These are phyloP conservation scores for Chernovozyma aurita DNA, from an alignment of 1,139 yeast genomes.

Conservation along the genomic window DNA sequence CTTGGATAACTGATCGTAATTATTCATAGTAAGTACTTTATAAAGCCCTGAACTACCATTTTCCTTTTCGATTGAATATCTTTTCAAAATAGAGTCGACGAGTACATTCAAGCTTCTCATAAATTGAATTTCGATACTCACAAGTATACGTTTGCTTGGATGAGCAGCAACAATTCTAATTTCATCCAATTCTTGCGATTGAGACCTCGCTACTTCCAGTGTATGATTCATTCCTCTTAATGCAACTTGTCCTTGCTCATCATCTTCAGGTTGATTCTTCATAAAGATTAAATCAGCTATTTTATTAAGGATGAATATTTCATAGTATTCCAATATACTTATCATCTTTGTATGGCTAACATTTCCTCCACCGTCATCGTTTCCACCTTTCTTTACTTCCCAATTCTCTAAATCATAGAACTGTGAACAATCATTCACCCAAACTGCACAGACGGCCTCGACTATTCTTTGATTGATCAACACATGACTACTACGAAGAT, in stretches of 20 bases:
- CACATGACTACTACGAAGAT: conserved; percentile 28
- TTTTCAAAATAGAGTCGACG: conserved; percentile 42
- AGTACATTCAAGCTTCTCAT: conserved; percentile 43
- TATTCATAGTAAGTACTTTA: conserved; percentile 44
- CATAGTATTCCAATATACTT: conserved; percentile 34
- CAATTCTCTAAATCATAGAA: conserved; percentile 43
- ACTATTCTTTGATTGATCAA: conserved; percentile 36
- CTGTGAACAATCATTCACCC: conserved; percentile 48
- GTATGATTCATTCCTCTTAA: conserved; percentile 9
- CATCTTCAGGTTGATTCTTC: conserved; percentile 10
- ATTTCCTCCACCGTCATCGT: no score
- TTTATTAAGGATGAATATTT: conserved; percentile 31
- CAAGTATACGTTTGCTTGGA: conserved; percentile 40
- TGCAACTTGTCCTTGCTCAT: conserved; percentile 7
- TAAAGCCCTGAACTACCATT: conserved; percentile 22
- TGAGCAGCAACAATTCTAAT: conserved; percentile 30
- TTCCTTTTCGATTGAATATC: conserved; percentile 30
- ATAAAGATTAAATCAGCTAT: conserved; percentile 25
- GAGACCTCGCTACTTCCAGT: neutral
- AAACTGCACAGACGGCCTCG: conserved; percentile 43
- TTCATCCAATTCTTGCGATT: conserved; percentile 8
- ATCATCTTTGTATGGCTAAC: conserved; percentile 28
- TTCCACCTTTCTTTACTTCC: conserved; percentile 24
- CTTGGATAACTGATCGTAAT: conserved; percentile 36
- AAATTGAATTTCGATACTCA: conserved; percentile 44